Percentiles rank a stretch among this genome's conserved stretches.
These are phyloP conservation scores for Calonectria pteridis DNA, from an alignment of 2,329 filamentous ascomycete species.

Conservation along the genomic window DNA sequence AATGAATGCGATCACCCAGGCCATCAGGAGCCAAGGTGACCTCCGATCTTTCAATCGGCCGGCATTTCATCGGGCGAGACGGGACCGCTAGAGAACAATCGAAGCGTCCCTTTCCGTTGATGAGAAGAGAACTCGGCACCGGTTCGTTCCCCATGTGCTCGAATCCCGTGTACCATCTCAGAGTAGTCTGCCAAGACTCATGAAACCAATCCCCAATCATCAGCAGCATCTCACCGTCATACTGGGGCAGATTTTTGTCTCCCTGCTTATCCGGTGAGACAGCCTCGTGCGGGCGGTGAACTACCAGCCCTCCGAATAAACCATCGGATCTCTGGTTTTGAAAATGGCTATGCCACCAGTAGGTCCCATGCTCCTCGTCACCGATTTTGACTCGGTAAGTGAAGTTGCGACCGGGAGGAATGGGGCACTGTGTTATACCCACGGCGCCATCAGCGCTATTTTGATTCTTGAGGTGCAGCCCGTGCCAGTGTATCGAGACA, in stretches of 20 bases:
- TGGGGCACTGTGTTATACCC: constrained; percentile 62
- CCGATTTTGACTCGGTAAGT: constrained; percentile 70
- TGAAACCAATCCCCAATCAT: constrained; percentile 58
- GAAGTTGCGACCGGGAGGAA: constrained; percentile 63
- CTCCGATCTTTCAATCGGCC: neutral
- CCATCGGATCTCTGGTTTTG: constrained; percentile 64
- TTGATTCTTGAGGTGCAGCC: constrained; percentile 79
- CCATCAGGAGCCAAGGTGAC: neutral
- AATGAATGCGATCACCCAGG: neutral
- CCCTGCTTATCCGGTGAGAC: constrained; percentile 35
- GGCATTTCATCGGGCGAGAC: constrained; percentile 35
- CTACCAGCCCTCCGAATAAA: constrained; percentile 68
- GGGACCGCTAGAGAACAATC: constrained; percentile 47
- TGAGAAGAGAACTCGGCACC: constrained; percentile 48
- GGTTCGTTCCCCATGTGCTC: constrained; percentile 56
- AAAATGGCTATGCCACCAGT: constrained; percentile 73
- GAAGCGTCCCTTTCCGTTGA: constrained; percentile 51
- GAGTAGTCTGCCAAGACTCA: constrained; percentile 48
- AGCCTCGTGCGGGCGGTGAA: constrained; percentile 59
- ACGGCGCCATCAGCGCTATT: constrained; percentile 75
- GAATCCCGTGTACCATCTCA: constrained; percentile 37
- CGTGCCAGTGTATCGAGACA: constrained; percentile 79
- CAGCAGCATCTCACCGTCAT: constrained; percentile 64
- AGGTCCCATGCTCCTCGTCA: constrained; percentile 65
- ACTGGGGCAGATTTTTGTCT: constrained; percentile 39